These are phyloP conservation scores for Tarenaya hassleriana DNA, from an alignment of 345 rosid genomes.

Conservation along the genomic window DNA sequence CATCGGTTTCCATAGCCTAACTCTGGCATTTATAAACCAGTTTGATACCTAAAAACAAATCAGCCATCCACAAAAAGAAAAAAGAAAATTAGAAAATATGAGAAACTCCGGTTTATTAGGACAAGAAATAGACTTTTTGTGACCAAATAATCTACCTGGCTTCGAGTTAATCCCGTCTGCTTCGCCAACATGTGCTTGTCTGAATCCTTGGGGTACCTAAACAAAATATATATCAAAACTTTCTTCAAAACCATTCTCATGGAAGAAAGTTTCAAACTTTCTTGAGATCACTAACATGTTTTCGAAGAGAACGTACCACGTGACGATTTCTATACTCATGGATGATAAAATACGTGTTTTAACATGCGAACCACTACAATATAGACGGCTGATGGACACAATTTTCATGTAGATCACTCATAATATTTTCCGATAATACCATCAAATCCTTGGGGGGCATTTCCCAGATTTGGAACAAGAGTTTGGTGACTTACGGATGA, in stretches of 20 bases:
- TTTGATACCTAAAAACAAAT: slow-evolving; percentile 65
- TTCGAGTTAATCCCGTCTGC: slow-evolving; percentile 91
- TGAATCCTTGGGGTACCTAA: slow-evolving; percentile 91
- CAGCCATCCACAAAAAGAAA: background rate
- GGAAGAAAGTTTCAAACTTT: too few relatives aligned
- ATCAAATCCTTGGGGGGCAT: too few relatives aligned
- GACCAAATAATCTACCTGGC: slow-evolving; percentile 47
- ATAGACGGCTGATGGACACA: too few relatives aligned
- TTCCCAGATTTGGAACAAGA: background rate
- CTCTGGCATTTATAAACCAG: slow-evolving; percentile 99
- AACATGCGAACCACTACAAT: too few relatives aligned
- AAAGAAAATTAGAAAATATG: background rate
- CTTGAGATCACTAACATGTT: too few relatives aligned
- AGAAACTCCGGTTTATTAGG: too few relatives aligned
- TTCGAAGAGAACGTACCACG: background rate
- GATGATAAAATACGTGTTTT: too few relatives aligned
- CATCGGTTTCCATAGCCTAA: slow-evolving; percentile 99
- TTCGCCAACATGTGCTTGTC: slow-evolving; percentile 91
- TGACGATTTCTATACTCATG: too few relatives aligned
- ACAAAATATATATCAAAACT: background rate
- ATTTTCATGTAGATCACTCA: too few relatives aligned
- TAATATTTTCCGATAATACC: too few relatives aligned
- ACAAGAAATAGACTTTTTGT: background rate
- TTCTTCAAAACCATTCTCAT: too few relatives aligned
- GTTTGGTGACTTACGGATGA: slow-evolving; percentile 60